Percentiles rank a stretch among this genome's conserved stretches.
Conservation (phyloP, 371 early-diverging fungal species). For the Furculomyces boomerangus region DNA sequence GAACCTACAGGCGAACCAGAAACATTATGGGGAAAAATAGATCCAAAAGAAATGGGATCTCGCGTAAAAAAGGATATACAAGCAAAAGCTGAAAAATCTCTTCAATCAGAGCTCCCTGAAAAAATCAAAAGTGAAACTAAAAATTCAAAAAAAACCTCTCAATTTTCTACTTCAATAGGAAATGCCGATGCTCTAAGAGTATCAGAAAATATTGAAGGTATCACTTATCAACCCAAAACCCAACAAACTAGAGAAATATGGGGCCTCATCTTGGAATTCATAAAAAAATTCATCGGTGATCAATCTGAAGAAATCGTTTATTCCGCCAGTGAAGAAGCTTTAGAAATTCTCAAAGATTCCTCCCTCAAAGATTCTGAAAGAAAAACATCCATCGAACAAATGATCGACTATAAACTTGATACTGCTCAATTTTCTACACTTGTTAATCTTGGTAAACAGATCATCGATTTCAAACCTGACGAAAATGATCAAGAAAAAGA, state of each 20-base stretch:
- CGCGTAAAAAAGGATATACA: constrained; percentile 42
- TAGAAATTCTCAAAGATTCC: constrained; percentile 72
- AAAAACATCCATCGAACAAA: constrained; percentile 56
- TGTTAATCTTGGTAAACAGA: constrained; percentile 77
- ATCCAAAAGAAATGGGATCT: constrained; percentile 71
- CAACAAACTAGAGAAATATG: constrained; percentile 84
- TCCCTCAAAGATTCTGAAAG: constrained; percentile 74
- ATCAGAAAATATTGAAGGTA: constrained; percentile 75
- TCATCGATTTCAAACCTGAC: constrained; percentile 58
- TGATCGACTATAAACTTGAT: constrained; percentile 39
- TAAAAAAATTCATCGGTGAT: constrained; percentile 67
- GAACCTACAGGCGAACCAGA: constrained; percentile 95
- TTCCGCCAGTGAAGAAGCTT: constrained; percentile 73
- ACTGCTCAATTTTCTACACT: constrained; percentile 72
- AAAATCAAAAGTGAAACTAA: background rate
- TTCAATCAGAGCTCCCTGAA: background rate
- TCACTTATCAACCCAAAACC: constrained; percentile 77
- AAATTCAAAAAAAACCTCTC: background rate
- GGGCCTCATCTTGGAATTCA: constrained; percentile 69
- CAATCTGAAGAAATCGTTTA: constrained; percentile 73
- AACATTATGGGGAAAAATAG: constrained; percentile 68
- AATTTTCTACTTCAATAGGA: background rate
- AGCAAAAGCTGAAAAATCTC: no score
- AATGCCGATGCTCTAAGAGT: constrained; percentile 55
- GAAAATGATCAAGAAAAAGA: constrained; percentile 9